Evolutionary conservation across 106 monocot species (phyloP), one percentile per base, ranked within the genome.

Genomic region (Platanthera guangdongensis): DNA sequence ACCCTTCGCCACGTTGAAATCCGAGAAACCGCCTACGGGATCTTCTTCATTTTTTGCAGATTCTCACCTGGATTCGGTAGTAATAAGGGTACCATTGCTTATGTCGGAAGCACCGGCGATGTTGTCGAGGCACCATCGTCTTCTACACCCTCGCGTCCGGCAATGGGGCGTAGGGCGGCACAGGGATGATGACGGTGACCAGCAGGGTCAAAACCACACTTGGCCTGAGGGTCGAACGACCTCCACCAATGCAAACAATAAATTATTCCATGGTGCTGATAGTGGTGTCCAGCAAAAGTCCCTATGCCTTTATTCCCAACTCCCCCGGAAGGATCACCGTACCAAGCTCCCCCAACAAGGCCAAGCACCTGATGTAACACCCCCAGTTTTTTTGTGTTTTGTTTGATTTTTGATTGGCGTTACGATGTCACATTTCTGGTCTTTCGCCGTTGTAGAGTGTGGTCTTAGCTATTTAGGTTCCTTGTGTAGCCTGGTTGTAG

Each of bases 31-130:
- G 95, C 95, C 9, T 95, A 95, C 79, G 95, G 92, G 78, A 78
- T 95, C 54, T 95, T 88, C 83, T 95, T 95, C 85, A 88, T 76
- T 80, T 86, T 85, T 6, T 92, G 90, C 81, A 80, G 95, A 47
- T 82, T 90, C 39, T 83, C 88, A n/a, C 76, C 85, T 9, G 85
- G 85, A 7, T 88, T 88, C 84, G 62, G 79, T n/a, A 76, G 53
- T 53, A 16, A 4, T 5, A 13, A 28, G 39, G 70, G 78, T 45
- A 46, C 7, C 18, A 22, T 51, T 9, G 50, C 51, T 15, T 57
- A 51, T 30, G 52, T 60, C 50, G 11, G 51, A 6, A 67, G 51
- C 70, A 30, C 46, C 39, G 51, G 80, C 63, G 77, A 55, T 65
- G 75, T 72, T 50, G 69, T n/a, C 28, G 74, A 75, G 30, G 32